These are phyloP conservation scores for Climacium dendroides DNA, from an alignment of 225 moss, liverwort and hornwort genomes.

Conservation along the genomic window DNA sequence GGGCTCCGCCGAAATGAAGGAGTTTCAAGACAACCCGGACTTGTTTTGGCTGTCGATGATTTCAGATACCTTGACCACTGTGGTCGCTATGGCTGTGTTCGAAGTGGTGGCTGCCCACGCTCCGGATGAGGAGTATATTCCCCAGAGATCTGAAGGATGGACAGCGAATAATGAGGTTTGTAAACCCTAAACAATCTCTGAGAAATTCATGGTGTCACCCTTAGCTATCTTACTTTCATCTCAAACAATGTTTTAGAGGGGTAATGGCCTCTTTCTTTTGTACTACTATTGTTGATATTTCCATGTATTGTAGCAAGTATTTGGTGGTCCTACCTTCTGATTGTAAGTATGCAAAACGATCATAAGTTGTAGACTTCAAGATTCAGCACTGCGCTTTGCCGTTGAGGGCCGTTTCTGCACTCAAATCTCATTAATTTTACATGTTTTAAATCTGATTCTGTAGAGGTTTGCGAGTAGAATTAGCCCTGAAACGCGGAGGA, in stretches of 20 bases:
- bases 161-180: slow-evolving; percentile 9
- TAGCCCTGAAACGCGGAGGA: background rate
- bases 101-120: slow-evolving; percentile 49
- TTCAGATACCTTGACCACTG: background rate
- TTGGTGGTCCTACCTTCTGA: background rate
- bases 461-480: background rate
- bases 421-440: background rate
- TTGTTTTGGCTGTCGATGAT: slow-evolving; percentile 23
- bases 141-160: slow-evolving; percentile 6
- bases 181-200: background rate
- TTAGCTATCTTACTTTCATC: background rate
- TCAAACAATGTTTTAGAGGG: background rate
- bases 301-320: background rate
- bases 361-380: background rate
- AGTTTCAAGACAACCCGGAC: slow-evolving; percentile 20
- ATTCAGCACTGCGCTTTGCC: background rate
- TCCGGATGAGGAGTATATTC: slow-evolving; percentile 21
- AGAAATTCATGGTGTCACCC: background rate
- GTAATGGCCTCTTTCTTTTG: background rate
- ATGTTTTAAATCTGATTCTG: background rate
- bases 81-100: slow-evolving; percentile 18
- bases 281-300: background rate
- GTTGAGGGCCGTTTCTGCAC: background rate
- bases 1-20: background rate
- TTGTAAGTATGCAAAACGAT: background rate